A percentile compares a stretch with the other conserved stretches of the same genome.
Conservation (phyloP, 2,329 filamentous ascomycete genomes). For the Dichotomopilus funicola region DNA sequence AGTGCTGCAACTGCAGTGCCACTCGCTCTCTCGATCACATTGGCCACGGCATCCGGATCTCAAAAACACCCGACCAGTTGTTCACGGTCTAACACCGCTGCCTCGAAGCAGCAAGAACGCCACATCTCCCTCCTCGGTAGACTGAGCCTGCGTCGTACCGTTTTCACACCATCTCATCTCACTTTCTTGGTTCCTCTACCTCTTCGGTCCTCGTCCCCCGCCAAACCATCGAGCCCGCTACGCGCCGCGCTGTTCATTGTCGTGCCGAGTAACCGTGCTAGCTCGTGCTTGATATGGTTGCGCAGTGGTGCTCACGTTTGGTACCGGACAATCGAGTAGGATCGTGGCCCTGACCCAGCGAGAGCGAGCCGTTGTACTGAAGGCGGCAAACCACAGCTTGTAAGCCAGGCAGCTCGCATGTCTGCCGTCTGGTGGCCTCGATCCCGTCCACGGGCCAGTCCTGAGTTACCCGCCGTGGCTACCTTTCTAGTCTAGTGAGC, state of each 20-base stretch:
- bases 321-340: conserved; percentile 14
- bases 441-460: conserved; percentile 1
- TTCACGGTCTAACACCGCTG: too few relatives aligned
- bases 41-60: too few relatives aligned
- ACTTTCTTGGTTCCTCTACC: too few relatives aligned
- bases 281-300: conserved; percentile 15
- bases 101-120: too few relatives aligned
- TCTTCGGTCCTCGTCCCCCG: not conserved
- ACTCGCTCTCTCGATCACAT: too few relatives aligned
- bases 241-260: too few relatives aligned
- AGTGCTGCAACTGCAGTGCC: too few relatives aligned
- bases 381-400: not conserved
- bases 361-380: not conserved
- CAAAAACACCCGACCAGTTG: too few relatives aligned
- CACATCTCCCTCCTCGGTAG: too few relatives aligned
- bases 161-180: too few relatives aligned
- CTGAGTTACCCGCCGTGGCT: not conserved
- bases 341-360: conserved; percentile 1
- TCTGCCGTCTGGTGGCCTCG: conserved; percentile 1
- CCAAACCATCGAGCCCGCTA: not conserved
- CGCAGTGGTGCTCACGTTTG: conserved; percentile 5
- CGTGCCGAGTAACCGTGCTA: not conserved
- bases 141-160: too few relatives aligned
- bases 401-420: conserved; percentile 2
- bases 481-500: not conserved